phyloP scores from a whole-genome alignment of 306 rosid genomes.

The Urtica urens region DNA sequence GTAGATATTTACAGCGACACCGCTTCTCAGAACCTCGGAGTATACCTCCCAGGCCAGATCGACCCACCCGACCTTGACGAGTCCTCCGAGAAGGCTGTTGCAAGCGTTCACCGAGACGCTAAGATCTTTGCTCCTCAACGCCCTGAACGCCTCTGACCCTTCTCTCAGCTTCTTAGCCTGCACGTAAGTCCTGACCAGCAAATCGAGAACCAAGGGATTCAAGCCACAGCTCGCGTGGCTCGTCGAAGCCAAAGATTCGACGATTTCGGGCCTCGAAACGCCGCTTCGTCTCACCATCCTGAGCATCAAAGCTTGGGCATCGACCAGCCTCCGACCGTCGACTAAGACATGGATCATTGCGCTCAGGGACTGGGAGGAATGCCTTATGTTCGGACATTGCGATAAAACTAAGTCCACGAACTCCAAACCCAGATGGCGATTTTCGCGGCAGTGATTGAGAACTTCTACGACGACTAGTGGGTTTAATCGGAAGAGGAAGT shows the following conservation, averaged over 20 bases:
- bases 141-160: slow-evolving; percentile 54
- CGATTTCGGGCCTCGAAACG: slow-evolving; percentile 44
- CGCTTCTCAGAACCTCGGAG: slow-evolving; percentile 38
- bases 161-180: slow-evolving; percentile 78
- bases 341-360: slow-evolving; percentile 50
- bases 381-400: slow-evolving; percentile 35
- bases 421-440: slow-evolving; percentile 24
- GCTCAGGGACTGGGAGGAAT: slow-evolving; percentile 42
- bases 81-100: slow-evolving; percentile 67
- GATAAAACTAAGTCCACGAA: slow-evolving; percentile 26
- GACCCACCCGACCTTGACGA: slow-evolving; percentile 74
- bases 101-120: slow-evolving; percentile 54
- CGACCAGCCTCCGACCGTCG: slow-evolving; percentile 35
- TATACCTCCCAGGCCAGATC: slow-evolving; percentile 71
- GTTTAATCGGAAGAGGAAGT: slow-evolving; percentile 30
- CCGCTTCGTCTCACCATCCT: slow-evolving; percentile 63
- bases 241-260: slow-evolving; percentile 37
- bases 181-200: slow-evolving; percentile 71
- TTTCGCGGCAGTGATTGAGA: slow-evolving; percentile 33
- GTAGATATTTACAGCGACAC: slow-evolving; percentile 44
- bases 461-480: slow-evolving; percentile 35
- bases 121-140: slow-evolving; percentile 39
- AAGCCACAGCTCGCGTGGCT: neutral
- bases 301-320: slow-evolving; percentile 69
- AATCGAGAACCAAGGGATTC: slow-evolving; percentile 37